Percentiles rank a stretch among this genome's conserved stretches.
These are phyloP conservation scores for Plantago coronopus DNA, from an alignment of 305 asterid species.

Conservation along the genomic window DNA sequence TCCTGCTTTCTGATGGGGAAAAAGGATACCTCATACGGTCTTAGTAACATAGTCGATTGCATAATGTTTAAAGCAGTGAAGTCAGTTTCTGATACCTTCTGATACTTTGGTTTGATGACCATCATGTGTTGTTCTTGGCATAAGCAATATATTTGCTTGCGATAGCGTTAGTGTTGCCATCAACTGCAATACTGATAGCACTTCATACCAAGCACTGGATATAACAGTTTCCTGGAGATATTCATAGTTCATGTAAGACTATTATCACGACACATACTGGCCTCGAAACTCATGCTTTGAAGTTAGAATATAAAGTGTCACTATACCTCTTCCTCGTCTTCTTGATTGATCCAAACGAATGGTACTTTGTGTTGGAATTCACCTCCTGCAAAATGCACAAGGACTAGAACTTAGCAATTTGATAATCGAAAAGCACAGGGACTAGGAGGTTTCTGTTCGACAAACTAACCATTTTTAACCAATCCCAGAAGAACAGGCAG, in stretches of 20 bases:
- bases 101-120: slow-evolving; percentile 61
- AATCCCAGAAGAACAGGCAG: slow-evolving; percentile 63
- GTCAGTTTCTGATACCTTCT: slow-evolving; percentile 39
- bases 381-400: slow-evolving; percentile 37
- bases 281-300: slow-evolving; percentile 6
- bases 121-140: slow-evolving; percentile 56
- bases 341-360: slow-evolving; percentile 68
- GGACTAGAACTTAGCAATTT: slow-evolving; percentile 20
- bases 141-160: slow-evolving; percentile 60
- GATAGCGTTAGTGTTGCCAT: slow-evolving; percentile 58
- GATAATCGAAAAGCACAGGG: slow-evolving; percentile 5
- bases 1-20: slow-evolving; percentile 62
- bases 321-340: slow-evolving; percentile 63
- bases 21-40: not conserved
- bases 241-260: not conserved
- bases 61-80: slow-evolving; percentile 2
- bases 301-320: not conserved
- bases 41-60: not conserved
- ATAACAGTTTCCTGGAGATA: slow-evolving; percentile 55
- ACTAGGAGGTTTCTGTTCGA: not conserved
- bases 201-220: slow-evolving; percentile 61
- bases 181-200: slow-evolving; percentile 56
- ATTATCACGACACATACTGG: slow-evolving; percentile 1
- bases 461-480: slow-evolving; percentile 56
- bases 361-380: slow-evolving; percentile 59